Conservation (phyloP, 2,329 filamentous ascomycete genomes). For the Alternaria longipes region DNA sequence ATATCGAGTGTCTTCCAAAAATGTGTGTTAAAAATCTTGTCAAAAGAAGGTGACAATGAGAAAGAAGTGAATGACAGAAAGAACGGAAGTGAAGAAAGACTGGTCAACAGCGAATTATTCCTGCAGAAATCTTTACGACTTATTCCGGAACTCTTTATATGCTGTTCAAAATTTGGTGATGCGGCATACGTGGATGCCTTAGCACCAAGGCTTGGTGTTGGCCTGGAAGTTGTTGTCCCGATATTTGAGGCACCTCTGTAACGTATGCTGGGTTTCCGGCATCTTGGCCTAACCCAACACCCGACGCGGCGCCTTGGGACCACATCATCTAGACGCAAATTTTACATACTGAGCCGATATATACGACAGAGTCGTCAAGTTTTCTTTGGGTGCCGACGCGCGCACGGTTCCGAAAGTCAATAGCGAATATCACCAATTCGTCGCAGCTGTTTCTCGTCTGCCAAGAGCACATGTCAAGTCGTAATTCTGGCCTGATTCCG, state of each 20-base stretch:
- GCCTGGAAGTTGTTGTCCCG: slow-evolving; percentile 23
- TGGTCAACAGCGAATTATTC: slow-evolving; percentile 37
- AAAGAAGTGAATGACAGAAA: slow-evolving; percentile 25
- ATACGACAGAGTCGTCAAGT: neutral
- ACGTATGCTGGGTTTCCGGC: slow-evolving; percentile 22
- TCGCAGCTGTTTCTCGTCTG: neutral
- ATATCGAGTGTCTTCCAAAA: neutral
- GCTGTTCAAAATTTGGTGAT: neutral
- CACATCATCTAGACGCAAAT: neutral
- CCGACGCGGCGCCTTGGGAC: slow-evolving; percentile 5
- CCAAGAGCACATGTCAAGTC: neutral
- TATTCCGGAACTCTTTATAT: slow-evolving; percentile 10
- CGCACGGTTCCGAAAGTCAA: neutral
- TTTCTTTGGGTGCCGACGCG: neutral
- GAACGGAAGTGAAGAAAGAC: slow-evolving; percentile 24
- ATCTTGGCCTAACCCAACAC: slow-evolving; percentile 21
- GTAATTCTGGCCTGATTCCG: neutral
- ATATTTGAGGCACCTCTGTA: slow-evolving; percentile 29
- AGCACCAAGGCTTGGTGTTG: slow-evolving; percentile 33
- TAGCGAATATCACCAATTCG: neutral
- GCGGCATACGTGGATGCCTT: slow-evolving; percentile 16
- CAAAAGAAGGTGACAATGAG: slow-evolving; percentile 13
- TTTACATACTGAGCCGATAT: neutral
- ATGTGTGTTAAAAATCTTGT: slow-evolving; percentile 1
- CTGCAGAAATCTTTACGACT: slow-evolving; percentile 5